Base-by-base conservation (phyloP, 345 rosid genomes). In the Triadica sebifera region DNA sequence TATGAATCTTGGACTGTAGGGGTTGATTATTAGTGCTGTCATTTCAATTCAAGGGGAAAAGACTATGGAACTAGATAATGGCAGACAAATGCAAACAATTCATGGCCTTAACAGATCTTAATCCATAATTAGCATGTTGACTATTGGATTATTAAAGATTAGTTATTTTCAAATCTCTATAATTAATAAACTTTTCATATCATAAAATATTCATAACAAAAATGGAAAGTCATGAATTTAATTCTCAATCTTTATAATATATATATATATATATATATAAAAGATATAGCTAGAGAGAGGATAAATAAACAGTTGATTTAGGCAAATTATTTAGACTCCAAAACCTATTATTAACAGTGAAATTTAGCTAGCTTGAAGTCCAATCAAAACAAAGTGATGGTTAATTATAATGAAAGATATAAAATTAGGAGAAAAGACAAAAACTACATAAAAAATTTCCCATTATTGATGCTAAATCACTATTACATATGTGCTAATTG, bases 1-100 rank as follows among this genome's bases (percentile, higher is more conserved):
- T 3, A 61, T 60, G 4, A 50, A 67, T 34, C 59, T 62, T 37
- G 71, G 51, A 65, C 46, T 29, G 34, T 22, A 8, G 11, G 38
- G 39, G 19, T 68, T 63, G 43, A 29, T 53, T 29, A 29, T 29
- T 60, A 73, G 67, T 73, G 81, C 51, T 72, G 70, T 76, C 74
- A 61, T 62, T 70, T 76, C 79, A 52, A 46, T 67, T 15, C 50
- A 49, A 45, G 55, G 49, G 15, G 58, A 22, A 67, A 37, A 57
- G 73, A 75, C n/a, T 20, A 16, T 78, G 60, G 43, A 74, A n/a
- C 6, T n/a, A 57, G 20, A 22, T 58, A 19, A 56, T 65, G 75
- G 79, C 71, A 76, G 74, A 76, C 74, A 70, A 45, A 22, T 69
- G 51, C 1, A 45, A 62, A 63, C 65, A 25, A 41, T 43, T 75